Evolutionary conservation across 176 grass and related monocot genomes (phyloP).

Genomic region (Oryza nivara): DNA sequence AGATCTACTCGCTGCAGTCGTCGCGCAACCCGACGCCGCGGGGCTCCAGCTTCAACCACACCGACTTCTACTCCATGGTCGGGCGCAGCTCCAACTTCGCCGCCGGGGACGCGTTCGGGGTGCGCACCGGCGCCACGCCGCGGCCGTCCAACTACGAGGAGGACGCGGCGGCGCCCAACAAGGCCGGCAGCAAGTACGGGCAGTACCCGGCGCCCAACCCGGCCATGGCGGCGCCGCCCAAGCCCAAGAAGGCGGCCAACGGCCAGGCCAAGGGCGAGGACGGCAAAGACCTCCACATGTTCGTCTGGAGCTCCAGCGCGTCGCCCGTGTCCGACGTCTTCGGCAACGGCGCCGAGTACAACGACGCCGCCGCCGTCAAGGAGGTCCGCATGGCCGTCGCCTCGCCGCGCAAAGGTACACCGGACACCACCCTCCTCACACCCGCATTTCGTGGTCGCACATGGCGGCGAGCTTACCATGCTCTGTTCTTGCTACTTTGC

Average conservation of each 20-base stretch:
- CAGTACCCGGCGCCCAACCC: constrained; percentile 66
- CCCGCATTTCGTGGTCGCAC: not conserved
- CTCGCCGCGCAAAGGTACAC: constrained; percentile 81
- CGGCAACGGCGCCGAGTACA: constrained; percentile 72
- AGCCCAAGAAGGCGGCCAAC: constrained; percentile 51
- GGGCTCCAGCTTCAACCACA: constrained; percentile 99
- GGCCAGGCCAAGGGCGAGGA: constrained; percentile 79
- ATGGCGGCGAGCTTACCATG: not conserved
- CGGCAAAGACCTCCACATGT: constrained; percentile 99
- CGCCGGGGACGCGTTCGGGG: constrained; percentile 66
- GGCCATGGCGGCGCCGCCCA: constrained; percentile 44
- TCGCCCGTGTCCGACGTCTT: constrained; percentile 99
- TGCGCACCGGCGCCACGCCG: constrained; percentile 68
- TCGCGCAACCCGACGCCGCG: constrained; percentile 88
- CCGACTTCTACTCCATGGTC: constrained; percentile 99
- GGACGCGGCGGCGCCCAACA: constrained; percentile 42
- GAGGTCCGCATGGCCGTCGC: constrained; percentile 69
- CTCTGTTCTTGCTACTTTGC: not conserved
- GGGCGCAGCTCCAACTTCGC: constrained; percentile 92
- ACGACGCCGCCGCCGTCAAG: constrained; percentile 63
- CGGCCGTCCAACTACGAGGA: constrained; percentile 96
- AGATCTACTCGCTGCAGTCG: constrained; percentile 99
- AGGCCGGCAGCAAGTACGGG: constrained; percentile 46
- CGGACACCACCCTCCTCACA: not conserved
- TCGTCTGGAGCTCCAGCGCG: constrained; percentile 98